Conservation (phyloP, 768 basidiomycete species). For the Boletus edulis region DNA sequence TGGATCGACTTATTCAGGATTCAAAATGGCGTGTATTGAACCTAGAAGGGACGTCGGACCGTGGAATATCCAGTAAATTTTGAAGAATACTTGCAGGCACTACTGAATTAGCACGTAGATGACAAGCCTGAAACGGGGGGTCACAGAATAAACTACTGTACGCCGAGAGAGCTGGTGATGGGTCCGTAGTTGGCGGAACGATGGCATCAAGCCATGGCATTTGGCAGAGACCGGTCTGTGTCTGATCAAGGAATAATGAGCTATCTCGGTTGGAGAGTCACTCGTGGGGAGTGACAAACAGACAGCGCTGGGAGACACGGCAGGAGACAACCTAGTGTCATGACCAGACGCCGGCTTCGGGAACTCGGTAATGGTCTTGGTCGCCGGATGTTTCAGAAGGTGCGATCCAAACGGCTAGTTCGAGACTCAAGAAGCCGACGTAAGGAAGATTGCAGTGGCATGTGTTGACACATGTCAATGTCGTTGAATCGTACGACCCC, state of each 20-base stretch:
- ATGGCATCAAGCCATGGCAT: constrained; percentile 54
- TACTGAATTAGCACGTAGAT: constrained; percentile 50
- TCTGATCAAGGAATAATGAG: constrained; percentile 1
- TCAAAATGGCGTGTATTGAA: constrained; percentile 51
- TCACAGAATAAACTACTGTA: constrained; percentile 77
- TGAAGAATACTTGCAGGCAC: constrained; percentile 49
- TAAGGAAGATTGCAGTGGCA: constrained; percentile 63
- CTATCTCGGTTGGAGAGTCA: constrained; percentile 26
- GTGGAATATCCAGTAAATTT: neutral
- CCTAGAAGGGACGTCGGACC: constrained; percentile 35
- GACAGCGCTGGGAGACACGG: constrained; percentile 63
- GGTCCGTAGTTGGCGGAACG: neutral
- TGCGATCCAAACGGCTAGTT: too few relatives aligned
- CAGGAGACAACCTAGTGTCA: constrained; percentile 46
- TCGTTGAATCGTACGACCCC: constrained; percentile 48
- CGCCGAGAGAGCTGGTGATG: constrained; percentile 7
- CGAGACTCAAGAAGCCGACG: constrained; percentile 41
- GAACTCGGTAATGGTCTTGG: too few relatives aligned
- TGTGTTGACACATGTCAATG: constrained; percentile 51
- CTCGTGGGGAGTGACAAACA: constrained; percentile 55
- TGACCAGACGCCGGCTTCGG: too few relatives aligned
- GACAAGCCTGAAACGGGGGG: constrained; percentile 48
- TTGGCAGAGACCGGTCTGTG: constrained; percentile 47
- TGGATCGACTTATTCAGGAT: constrained; percentile 40
- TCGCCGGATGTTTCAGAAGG: too few relatives aligned